These are phyloP conservation scores for Chaetomiaceae sp. DNA, from an alignment of 2,329 filamentous ascomycete species.

Conservation along the genomic window DNA sequence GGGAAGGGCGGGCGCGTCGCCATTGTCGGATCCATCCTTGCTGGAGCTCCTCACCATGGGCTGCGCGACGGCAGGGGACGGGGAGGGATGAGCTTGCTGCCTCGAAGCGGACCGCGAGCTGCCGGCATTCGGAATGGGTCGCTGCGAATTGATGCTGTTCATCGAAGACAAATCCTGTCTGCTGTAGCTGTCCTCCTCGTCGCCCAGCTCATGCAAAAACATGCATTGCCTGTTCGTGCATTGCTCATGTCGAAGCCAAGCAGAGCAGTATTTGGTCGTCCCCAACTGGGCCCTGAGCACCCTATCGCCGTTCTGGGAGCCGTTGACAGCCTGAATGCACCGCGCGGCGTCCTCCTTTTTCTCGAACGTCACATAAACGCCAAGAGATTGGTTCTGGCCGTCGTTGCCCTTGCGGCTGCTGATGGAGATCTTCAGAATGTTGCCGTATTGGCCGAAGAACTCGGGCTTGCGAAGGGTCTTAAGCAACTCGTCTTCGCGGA, in stretches of 20 bases:
- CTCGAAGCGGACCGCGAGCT: conserved; percentile 50
- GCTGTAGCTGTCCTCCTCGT: conserved; percentile 94
- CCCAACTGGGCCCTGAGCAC: conserved; percentile 72
- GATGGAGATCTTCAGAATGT: conserved; percentile 97
- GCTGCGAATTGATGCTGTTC: conserved; percentile 80
- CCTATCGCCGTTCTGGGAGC: conserved; percentile 83
- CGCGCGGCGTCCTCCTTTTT: conserved; percentile 81
- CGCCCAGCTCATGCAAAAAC: conserved; percentile 96
- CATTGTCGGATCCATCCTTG: conserved; percentile 66
- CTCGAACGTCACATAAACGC: conserved; percentile 97
- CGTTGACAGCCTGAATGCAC: conserved; percentile 89
- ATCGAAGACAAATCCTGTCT: conserved; percentile 90
- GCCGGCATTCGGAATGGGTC: conserved; percentile 51
- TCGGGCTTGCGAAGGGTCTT: conserved; percentile 84
- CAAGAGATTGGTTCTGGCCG: conserved; percentile 77
- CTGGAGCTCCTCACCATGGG: conserved; percentile 72
- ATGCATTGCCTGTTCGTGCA: conserved; percentile 97
- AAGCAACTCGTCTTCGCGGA: conserved; percentile 85
- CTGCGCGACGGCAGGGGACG: conserved; percentile 41
- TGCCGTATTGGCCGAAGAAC: conserved; percentile 97
- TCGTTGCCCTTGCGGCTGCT: conserved; percentile 82
- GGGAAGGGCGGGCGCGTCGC: conserved; percentile 85
- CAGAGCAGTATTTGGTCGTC: conserved; percentile 97
- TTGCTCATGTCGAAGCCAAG: conserved; percentile 87
- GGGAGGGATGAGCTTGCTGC: conserved; percentile 41